Conservation (phyloP, 176 grass and related monocot species). For the Hsuehochloa calcarea region DNA sequence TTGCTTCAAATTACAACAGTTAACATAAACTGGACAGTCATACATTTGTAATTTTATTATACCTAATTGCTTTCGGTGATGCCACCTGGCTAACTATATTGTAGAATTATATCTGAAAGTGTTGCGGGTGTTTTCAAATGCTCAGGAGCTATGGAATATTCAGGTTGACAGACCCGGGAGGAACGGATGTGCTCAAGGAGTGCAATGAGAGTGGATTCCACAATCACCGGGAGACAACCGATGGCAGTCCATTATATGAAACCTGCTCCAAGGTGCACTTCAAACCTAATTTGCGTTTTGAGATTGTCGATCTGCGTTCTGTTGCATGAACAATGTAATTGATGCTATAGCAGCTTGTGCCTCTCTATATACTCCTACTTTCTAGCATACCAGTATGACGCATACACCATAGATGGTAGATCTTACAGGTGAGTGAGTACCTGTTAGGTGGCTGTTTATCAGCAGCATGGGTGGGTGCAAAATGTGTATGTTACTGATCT, state of each 20-base stretch:
- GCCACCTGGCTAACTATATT: neutral
- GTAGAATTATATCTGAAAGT: conserved; percentile 24
- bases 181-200: conserved; percentile 60
- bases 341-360: neutral
- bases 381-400: neutral
- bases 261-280: conserved; percentile 72
- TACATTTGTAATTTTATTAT: neutral
- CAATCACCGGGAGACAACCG: conserved; percentile 47
- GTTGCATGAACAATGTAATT: conserved; percentile 22
- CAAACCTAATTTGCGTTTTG: conserved; percentile 83
- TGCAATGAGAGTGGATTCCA: conserved; percentile 85
- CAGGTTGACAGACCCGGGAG: conserved; percentile 76
- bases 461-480: neutral
- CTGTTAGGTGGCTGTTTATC: neutral
- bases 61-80: neutral
- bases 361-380: neutral
- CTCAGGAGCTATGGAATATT: conserved; percentile 93
- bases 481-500: neutral
- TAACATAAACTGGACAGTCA: neutral
- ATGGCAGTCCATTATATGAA: conserved; percentile 63
- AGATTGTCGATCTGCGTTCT: conserved; percentile 87
- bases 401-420: neutral
- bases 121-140: conserved; percentile 6
- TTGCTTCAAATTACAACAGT: neutral
- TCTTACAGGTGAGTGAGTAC: neutral